Evolutionary conservation across 805 yeast genomes (phyloP), one percentile per base, ranked within the genome.

Genomic region (Scheffersomyces ergatensis): DNA sequence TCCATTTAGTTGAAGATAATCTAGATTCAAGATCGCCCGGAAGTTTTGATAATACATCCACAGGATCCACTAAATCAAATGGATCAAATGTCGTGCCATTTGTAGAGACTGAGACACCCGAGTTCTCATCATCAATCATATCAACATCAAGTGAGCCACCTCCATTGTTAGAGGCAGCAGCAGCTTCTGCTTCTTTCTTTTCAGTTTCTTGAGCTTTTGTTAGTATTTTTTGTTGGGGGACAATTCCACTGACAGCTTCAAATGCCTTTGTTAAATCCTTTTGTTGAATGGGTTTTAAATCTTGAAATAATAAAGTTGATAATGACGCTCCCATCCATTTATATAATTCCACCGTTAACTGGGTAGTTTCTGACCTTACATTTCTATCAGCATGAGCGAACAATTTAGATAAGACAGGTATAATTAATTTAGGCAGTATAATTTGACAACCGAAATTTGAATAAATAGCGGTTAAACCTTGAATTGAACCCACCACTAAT

Each of bases 271-370:
- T 70, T 43, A 92, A 72, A 55, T 90, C 98, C 47, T 83, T 85
- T 62, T 88, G 92, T 60, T 92, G 98, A 16, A 89, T 88, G 0
- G 97, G 96, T 58, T 92, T 93, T 63, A 93, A 72, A 20, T 80
- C 80, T 2, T 83, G 77, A 40, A 88, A 77, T 30, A 89, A 63
- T 0, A 82, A 57, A 13, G 73, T 70, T 38, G 80, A 81, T 31
- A 88, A 64, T 0, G 78, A 60, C 16, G 65, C 76, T 2, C 95
- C 93, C 57, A 85, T 73, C 85, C 93, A 86, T 42, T 79, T 77
- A 58, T 82, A 80, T 20, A 90, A 56, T 40, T 81, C 85, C 4
- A 87, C 78, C 0, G 89, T 70, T 47, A 92, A 67, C 33, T 72
- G 69, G 4, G 83, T 74, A 2, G 97, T 79, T 56, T 86, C 95